These are phyloP conservation scores for Pseudonectria buxi DNA, from an alignment of 2,329 filamentous ascomycete species.

Conservation along the genomic window DNA sequence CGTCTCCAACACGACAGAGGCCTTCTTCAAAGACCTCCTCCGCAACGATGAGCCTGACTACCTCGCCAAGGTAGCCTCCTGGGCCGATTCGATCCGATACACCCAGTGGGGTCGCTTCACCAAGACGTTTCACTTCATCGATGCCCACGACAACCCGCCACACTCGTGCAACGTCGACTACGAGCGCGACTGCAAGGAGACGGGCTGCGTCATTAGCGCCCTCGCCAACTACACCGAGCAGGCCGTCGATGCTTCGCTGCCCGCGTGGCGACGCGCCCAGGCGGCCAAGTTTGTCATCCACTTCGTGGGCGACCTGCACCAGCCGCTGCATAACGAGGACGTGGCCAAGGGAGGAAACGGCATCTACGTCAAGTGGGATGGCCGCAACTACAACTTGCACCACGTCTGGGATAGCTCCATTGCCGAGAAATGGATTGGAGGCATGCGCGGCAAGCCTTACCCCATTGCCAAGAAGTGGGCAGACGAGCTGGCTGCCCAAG, in stretches of 20 bases:
- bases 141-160: slow-evolving; percentile 58
- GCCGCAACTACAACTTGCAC: slow-evolving; percentile 56
- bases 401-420: slow-evolving; percentile 69
- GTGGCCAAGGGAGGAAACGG: slow-evolving; percentile 60
- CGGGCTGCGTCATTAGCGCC: slow-evolving; percentile 56
- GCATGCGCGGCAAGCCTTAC: slow-evolving; percentile 42
- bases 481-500: slow-evolving; percentile 45
- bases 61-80: slow-evolving; percentile 56
- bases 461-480: slow-evolving; percentile 50
- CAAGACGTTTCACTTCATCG: slow-evolving; percentile 61
- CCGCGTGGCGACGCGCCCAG: slow-evolving; percentile 42
- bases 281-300: slow-evolving; percentile 62
- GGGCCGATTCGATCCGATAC: slow-evolving; percentile 62
- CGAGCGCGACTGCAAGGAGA: slow-evolving; percentile 53
- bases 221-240: slow-evolving; percentile 55
- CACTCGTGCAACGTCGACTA: slow-evolving; percentile 49
- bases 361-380: slow-evolving; percentile 57
- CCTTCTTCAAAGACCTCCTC: slow-evolving; percentile 52
- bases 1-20: slow-evolving; percentile 48
- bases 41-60: slow-evolving; percentile 49
- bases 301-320: slow-evolving; percentile 65
- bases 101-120: slow-evolving; percentile 56
- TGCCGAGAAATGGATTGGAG: slow-evolving; percentile 56
- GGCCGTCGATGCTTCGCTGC: slow-evolving; percentile 40
- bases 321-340: slow-evolving; percentile 61